phyloP scores from a whole-genome alignment of 2,329 filamentous ascomycete species.

The Neocucurbitaria cava region DNA sequence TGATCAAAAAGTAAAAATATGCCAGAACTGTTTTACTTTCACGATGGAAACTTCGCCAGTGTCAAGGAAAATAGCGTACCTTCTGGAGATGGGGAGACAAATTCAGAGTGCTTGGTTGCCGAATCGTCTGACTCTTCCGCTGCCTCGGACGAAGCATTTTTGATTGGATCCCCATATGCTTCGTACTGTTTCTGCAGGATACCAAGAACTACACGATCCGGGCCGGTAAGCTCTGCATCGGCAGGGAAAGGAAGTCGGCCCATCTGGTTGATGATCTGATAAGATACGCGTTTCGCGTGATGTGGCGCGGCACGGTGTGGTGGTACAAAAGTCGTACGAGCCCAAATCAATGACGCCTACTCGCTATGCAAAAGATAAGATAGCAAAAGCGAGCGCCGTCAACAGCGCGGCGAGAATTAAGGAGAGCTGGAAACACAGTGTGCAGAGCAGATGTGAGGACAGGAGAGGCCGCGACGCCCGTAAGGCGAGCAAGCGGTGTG shows the following conservation, averaged over 20 bases:
- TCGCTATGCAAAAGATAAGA: neutral
- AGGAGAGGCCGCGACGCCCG: too few relatives aligned
- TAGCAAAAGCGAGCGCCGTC: neutral
- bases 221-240: slow-evolving; percentile 39
- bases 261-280: slow-evolving; percentile 21
- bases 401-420: neutral
- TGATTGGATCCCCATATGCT: slow-evolving; percentile 10
- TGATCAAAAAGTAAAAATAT: neutral
- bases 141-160: slow-evolving; percentile 8
- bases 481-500: too few relatives aligned
- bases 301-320: neutral
- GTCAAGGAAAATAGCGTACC: slow-evolving; percentile 17
- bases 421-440: neutral
- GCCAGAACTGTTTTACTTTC: neutral
- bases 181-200: slow-evolving; percentile 41
- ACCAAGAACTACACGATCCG: slow-evolving; percentile 40
- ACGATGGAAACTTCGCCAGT: neutral
- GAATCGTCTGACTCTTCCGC: slow-evolving; percentile 35
- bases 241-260: slow-evolving; percentile 40
- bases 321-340: neutral
- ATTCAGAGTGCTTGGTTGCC: slow-evolving; percentile 31
- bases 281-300: neutral
- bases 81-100: slow-evolving; percentile 40
- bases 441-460: neutral
- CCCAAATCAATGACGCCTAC: neutral